Conservation (phyloP, 768 basidiomycete genomes). For the Jaapia argillacea region DNA sequence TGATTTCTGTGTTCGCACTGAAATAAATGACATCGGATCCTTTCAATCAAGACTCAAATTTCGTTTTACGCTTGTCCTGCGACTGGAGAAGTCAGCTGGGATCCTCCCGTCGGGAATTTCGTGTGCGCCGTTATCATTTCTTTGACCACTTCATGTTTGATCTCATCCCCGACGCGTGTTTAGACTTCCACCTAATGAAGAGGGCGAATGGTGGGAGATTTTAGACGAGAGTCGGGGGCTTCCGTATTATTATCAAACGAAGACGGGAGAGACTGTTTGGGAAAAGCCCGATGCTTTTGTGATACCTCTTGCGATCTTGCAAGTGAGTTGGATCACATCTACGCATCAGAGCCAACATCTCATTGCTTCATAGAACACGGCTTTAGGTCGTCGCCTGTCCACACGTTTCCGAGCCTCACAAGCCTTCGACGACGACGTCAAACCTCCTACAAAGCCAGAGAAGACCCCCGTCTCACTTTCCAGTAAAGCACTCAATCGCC, state of each 20-base stretch:
- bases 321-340: constrained; percentile 37
- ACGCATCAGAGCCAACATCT: neutral
- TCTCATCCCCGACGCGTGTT: neutral
- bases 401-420: constrained; percentile 2
- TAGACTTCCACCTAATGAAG: constrained; percentile 72
- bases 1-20: constrained; percentile 4
- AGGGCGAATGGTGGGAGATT: constrained; percentile 97
- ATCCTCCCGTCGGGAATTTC: constrained; percentile 82
- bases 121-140: constrained; percentile 43
- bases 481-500: constrained; percentile 21
- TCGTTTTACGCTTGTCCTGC: constrained; percentile 92
- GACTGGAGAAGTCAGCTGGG: constrained; percentile 89
- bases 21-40: neutral
- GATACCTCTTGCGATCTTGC: constrained; percentile 82
- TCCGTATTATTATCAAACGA: constrained; percentile 92
- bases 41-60: constrained; percentile 25
- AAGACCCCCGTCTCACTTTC: neutral
- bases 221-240: constrained; percentile 73
- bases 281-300: constrained; percentile 84
- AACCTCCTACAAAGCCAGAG: neutral
- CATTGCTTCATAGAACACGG: constrained; percentile 43
- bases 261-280: constrained; percentile 88
- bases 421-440: neutral
- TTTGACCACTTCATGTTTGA: constrained; percentile 10
- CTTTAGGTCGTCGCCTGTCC: constrained; percentile 62